Evolutionary conservation across 106 monocot species (phyloP).

Genomic region (Allium fistulosum): DNA sequence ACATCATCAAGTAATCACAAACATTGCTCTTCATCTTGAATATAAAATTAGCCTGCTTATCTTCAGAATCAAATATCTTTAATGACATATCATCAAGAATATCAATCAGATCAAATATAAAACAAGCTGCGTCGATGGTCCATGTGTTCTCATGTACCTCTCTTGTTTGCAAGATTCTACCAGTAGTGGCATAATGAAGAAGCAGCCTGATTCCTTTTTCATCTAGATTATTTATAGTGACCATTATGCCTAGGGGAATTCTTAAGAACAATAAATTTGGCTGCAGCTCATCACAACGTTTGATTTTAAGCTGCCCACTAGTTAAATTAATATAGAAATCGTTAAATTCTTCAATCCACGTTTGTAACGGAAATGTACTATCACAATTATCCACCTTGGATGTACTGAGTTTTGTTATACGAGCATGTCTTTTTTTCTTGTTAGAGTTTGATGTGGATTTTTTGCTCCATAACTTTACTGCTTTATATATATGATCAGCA

Average conservation of each 20-base stretch:
- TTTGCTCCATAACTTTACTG: constrained; percentile 30
- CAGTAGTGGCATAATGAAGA: constrained; percentile 61
- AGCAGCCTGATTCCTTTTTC: constrained; percentile 41
- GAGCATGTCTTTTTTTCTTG: constrained; percentile 11
- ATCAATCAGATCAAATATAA: constrained; percentile 60
- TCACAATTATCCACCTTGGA: constrained; percentile 17
- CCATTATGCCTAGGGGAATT: constrained; percentile 63
- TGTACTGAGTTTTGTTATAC: constrained; percentile 40
- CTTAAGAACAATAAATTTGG: constrained; percentile 22
- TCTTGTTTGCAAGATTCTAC: constrained; percentile 30
- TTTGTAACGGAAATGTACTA: constrained; percentile 10
- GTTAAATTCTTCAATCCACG: constrained; percentile 57
- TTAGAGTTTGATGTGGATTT: constrained; percentile 2
- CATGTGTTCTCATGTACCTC: constrained; percentile 18
- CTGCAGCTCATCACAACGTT: neutral
- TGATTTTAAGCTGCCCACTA: constrained; percentile 3
- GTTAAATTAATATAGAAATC: constrained; percentile 12
- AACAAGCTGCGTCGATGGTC: constrained; percentile 38
- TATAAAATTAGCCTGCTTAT: constrained; percentile 29
- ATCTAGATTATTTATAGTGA: constrained; percentile 18
- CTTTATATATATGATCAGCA: constrained; percentile 22
- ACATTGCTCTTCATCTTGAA: constrained; percentile 48
- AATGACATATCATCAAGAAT: constrained; percentile 47
- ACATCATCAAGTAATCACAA: constrained; percentile 43
- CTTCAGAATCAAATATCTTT: constrained; percentile 39